Evolutionary conservation across 2,329 filamentous ascomycete species (phyloP).

Genomic region (Neocatenulostroma microsporum): DNA sequence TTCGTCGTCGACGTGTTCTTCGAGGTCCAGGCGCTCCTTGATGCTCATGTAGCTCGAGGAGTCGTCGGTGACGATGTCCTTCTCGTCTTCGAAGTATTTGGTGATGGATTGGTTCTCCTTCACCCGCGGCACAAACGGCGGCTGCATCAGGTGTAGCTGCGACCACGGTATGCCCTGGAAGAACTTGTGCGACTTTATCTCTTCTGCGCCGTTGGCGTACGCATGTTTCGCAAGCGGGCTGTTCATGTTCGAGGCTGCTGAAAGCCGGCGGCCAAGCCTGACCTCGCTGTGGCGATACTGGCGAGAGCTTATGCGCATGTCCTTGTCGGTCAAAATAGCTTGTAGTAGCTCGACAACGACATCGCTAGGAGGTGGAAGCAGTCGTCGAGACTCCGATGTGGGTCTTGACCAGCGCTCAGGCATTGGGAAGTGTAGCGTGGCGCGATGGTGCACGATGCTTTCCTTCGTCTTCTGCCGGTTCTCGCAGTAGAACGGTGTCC

Average conservation of each 20-base stretch:
- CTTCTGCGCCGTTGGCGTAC: slow-evolving; percentile 73
- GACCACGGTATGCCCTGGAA: slow-evolving; percentile 76
- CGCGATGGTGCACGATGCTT: slow-evolving; percentile 69
- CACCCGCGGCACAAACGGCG: slow-evolving; percentile 74
- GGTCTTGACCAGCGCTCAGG: slow-evolving; percentile 46
- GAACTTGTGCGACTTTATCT: slow-evolving; percentile 84
- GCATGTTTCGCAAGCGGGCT: slow-evolving; percentile 44
- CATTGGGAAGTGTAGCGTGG: slow-evolving; percentile 62
- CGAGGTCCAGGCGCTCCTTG: slow-evolving; percentile 15
- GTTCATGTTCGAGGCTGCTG: slow-evolving; percentile 38
- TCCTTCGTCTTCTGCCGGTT: slow-evolving; percentile 76
- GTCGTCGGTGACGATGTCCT: slow-evolving; percentile 50
- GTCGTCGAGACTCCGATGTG: slow-evolving; percentile 34
- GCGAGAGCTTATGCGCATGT: slow-evolving; percentile 66
- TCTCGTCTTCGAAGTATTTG: slow-evolving; percentile 83
- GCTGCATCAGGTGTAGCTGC: slow-evolving; percentile 58
- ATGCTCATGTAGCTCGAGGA: slow-evolving; percentile 21
- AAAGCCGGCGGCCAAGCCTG: slow-evolving; percentile 29
- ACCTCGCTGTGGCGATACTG: slow-evolving; percentile 63
- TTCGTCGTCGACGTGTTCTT: slow-evolving; percentile 10
- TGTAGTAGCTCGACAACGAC: slow-evolving; percentile 71
- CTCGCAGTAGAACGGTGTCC: slow-evolving; percentile 79
- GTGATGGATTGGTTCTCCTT: slow-evolving; percentile 48
- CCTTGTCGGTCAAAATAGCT: slow-evolving; percentile 63
- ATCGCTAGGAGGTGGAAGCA: slow-evolving; percentile 50